Percentiles rank a stretch among this genome's conserved stretches.
Conservation (phyloP, 148 eudicot genomes). For the Polygonum aviculare region DNA sequence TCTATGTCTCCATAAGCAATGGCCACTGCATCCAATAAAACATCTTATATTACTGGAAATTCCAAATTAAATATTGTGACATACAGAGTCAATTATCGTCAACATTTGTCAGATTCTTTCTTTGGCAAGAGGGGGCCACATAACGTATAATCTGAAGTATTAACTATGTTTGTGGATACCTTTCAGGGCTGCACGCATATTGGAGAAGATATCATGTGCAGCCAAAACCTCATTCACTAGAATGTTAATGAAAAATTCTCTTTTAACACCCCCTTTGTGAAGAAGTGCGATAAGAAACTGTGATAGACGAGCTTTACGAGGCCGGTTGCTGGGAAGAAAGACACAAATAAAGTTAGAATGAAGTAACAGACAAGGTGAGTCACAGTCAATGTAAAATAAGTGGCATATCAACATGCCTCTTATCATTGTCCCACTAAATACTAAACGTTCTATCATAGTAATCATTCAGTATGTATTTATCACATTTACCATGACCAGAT, state of each 20-base stretch:
- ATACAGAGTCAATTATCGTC: background rate
- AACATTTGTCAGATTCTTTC: background rate
- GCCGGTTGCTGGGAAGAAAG: conserved; percentile 41
- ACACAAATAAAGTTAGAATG: background rate
- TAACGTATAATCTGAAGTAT: background rate
- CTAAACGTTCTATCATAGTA: too few species aligned
- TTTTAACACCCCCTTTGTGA: conserved; percentile 71
- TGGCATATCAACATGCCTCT: too few species aligned
- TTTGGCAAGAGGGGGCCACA: background rate
- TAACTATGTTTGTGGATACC: conserved; percentile 25
- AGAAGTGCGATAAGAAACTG: conserved; percentile 72
- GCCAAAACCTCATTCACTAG: conserved; percentile 38
- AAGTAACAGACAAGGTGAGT: background rate
- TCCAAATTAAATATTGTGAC: background rate
- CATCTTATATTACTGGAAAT: background rate
- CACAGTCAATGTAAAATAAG: too few species aligned
- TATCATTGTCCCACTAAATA: too few species aligned
- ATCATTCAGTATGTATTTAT: background rate
- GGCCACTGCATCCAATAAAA: conserved; percentile 41
- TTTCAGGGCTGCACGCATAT: conserved; percentile 46
- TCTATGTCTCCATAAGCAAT: conserved; percentile 35
- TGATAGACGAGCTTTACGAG: conserved; percentile 43
- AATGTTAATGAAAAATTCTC: conserved; percentile 34
- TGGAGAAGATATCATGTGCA: conserved; percentile 23
- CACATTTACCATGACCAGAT: background rate